A percentile compares a stretch with the other conserved stretches of the same genome.
Evolutionary conservation across 768 basidiomycete genomes (phyloP).

Genomic region (Boletus rex-veris): DNA sequence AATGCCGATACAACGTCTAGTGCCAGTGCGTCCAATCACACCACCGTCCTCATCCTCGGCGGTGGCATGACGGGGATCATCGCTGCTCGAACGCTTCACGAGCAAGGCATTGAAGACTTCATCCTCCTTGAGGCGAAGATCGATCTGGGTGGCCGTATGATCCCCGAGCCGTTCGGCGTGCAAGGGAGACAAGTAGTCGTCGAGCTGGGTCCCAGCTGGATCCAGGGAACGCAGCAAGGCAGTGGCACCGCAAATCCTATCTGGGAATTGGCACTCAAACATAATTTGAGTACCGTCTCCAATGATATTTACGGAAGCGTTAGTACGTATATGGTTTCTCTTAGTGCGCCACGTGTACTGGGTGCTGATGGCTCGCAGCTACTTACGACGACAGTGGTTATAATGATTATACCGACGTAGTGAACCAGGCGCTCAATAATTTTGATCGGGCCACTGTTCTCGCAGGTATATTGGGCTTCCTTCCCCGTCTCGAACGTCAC

Average conservation of each 20-base stretch:
- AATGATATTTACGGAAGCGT: slow-evolving; percentile 45
- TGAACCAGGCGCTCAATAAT: slow-evolving; percentile 39
- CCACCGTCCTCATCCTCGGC: slow-evolving; percentile 56
- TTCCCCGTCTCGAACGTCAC: slow-evolving; percentile 46
- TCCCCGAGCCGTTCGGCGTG: slow-evolving; percentile 42
- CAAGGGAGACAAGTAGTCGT: slow-evolving; percentile 38
- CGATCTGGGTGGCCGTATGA: slow-evolving; percentile 62
- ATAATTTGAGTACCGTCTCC: slow-evolving; percentile 43
- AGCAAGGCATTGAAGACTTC: slow-evolving; percentile 53
- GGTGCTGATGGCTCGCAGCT: slow-evolving; percentile 31
- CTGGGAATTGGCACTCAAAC: slow-evolving; percentile 52
- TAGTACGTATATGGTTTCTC: slow-evolving; percentile 34
- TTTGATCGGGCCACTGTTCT: slow-evolving; percentile 40
- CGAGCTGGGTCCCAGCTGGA: slow-evolving; percentile 62
- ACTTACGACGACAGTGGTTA: slow-evolving; percentile 54
- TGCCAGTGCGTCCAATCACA: slow-evolving; percentile 9
- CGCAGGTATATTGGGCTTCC: slow-evolving; percentile 37
- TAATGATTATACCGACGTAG: slow-evolving; percentile 43
- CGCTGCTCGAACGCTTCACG: slow-evolving; percentile 57
- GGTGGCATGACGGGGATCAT: slow-evolving; percentile 68
- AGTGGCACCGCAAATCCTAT: slow-evolving; percentile 58
- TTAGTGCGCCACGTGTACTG: too few relatives aligned
- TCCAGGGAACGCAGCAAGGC: slow-evolving; percentile 50
- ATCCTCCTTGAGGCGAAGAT: slow-evolving; percentile 55
- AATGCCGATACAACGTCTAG: slow-evolving; percentile 7